Conservation (phyloP, 176 grass and related monocot genomes). For the Aegilops umbellulata region DNA sequence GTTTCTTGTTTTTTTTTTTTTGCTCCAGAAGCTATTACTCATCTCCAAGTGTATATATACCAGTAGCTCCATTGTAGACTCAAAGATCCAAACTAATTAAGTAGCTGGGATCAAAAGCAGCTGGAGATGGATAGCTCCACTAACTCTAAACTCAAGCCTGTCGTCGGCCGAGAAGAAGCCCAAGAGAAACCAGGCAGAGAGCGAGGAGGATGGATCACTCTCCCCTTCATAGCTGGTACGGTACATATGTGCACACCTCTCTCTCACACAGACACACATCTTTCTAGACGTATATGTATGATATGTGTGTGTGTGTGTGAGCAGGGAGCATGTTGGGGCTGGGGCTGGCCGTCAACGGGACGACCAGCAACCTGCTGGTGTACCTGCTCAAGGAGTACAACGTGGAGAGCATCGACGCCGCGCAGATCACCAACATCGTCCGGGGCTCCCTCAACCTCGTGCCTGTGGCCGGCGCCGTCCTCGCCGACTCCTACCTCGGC, state of each 20-base stretch:
- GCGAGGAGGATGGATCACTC: slow-evolving; percentile 63
- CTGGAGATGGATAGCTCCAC: not conserved
- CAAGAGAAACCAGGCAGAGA: not conserved
- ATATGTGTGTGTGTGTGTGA: no score
- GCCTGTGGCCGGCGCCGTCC: slow-evolving; percentile 51
- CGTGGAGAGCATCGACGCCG: slow-evolving; percentile 58
- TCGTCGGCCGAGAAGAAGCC: not conserved
- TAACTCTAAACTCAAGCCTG: not conserved
- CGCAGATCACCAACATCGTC: slow-evolving; percentile 61
- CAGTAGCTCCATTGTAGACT: not conserved
- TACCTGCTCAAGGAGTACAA: slow-evolving; percentile 69
- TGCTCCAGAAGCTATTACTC: no score
- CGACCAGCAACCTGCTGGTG: slow-evolving; percentile 54
- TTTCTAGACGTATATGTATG: no score
- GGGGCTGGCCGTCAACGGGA: not conserved
- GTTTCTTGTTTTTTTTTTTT: no score
- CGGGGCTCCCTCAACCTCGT: slow-evolving; percentile 44
- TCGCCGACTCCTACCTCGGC: slow-evolving; percentile 69
- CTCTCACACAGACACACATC: not conserved
- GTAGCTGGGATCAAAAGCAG: not conserved
- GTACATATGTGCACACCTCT: not conserved
- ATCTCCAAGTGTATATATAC: no score
- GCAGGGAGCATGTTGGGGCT: slow-evolving; percentile 41
- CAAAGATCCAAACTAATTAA: no score
- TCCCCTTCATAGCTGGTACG: slow-evolving; percentile 75